Base-by-base conservation (phyloP, 176 grass and related monocot genomes). In the Cymbopogon citratus region DNA sequence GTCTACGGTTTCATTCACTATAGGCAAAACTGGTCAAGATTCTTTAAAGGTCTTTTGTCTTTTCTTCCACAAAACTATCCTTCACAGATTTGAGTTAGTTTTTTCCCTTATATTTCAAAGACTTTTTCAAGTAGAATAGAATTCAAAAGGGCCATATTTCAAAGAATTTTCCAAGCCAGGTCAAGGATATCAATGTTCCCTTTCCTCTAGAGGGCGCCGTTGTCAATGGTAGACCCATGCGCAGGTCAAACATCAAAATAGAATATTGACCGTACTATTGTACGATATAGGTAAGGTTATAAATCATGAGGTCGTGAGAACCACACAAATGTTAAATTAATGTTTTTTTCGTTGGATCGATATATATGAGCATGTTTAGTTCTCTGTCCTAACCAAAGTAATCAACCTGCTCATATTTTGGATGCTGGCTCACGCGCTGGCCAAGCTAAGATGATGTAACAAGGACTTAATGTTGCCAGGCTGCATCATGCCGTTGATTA, bases 121-220 rank as follows among this genome's bases (percentile, higher is more conserved):
- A 48, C 45, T 76, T 60, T 3, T 60, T 60, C 7, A 0, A 60
- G 9, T 33, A 33, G n/a, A n/a, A n/a, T 40, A 40, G 56, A 25
- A 21, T 60, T 60, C 52, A 57, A 57, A 57, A 59, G 54, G 21
- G 54, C 9, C 54, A 59, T 9, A 59, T 59, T 59, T 59, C 54
- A 67, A 70, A 71, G 41, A 43, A 41, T 83, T 71, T 84, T 89
- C 81, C 29, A 52, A 40, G 18, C 16, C 12, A 80, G 28, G 76
- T 84, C 76, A 75, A 78, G 74, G 7, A 27, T 12, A 39, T 71
- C 41, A 25, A 54, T 76, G 18, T 77, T 66, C 33, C 12, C 15
- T 10, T 16, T 65, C 6, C 10, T 3, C 38, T 40, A 6, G 12
- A 66, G 41, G 40, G 2, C 40, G 31, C 13, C 33, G 7, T 10